Base-by-base conservation (phyloP, 208 protist species). In the Crithidia sp. region DNA sequence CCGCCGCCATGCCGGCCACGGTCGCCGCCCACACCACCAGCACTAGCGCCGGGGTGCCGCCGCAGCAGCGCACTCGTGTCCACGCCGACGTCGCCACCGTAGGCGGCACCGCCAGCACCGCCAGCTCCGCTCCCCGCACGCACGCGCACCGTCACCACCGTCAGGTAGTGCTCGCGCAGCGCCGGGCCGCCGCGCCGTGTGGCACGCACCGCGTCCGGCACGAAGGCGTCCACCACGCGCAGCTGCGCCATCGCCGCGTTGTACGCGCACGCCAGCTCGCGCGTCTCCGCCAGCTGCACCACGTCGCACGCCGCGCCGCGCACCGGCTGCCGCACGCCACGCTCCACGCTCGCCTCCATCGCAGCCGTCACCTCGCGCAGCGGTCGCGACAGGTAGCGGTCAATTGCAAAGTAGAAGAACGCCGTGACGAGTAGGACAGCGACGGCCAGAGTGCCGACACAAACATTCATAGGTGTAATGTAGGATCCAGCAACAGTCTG, bases 141-240 rank as follows among this genome's bases (percentile, higher is more conserved):
- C 59, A 64, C 59, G 43, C 59, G 59, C 43, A 64, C 59, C 43
- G 59, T 64, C 59, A 52, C 59, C 9, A 64, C 16, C 43, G 59
- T 53, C 59, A 64, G 59, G 59, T 64, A 64, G 43, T 54, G 63
- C 49, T 68, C 9, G 47, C 37, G 63, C 52, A 58, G 50, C 63
- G 3, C 0, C 49, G 37, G 5, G 2, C n/a, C 47, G 44, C 14
- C 47, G 5, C n/a, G 5, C 5, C 8, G 59, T 5, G 13, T 5
- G 14, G 40, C 16, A 8, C 50, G 60, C 10, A 63, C 7, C n/a
- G 55, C 58, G 41, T 53, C 60, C 7, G 69, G 76, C 9, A 81
- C 41, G 44, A 76, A 81, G 47, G 36, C 60, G 63, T 81, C 76
- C 28, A 81, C 50, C 16, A 65, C 36, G 39, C 65, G 62, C 58